Percentiles rank a stretch among this genome's conserved stretches.
Evolutionary conservation across 179 eudicot genomes (phyloP).

Genomic region (Spergularia azorica): DNA sequence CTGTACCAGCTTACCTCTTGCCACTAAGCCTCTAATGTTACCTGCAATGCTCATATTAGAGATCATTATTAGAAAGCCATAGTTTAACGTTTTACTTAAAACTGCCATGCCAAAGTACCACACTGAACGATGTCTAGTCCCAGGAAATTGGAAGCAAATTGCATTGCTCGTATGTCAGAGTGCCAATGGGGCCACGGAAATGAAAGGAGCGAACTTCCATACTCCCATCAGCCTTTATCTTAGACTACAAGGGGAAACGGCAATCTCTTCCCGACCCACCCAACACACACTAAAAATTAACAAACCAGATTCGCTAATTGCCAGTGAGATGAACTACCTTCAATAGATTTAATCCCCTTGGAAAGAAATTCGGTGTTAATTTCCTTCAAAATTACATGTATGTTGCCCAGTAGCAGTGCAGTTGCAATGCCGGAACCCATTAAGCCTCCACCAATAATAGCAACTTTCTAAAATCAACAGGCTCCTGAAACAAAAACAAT

Average conservation of each 20-base stretch:
- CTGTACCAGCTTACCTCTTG: constrained; percentile 60
- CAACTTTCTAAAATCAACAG: constrained; percentile 65
- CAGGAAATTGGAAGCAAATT: not conserved
- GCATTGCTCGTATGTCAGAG: not conserved
- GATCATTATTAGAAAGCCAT: not conserved
- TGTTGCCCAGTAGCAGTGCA: constrained; percentile 67
- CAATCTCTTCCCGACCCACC: too few relatives aligned
- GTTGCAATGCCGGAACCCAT: constrained; percentile 99
- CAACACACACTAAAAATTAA: not conserved
- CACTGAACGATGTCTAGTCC: not conserved
- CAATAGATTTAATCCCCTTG: constrained; percentile 63
- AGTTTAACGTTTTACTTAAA: not conserved
- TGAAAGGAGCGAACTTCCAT: not conserved
- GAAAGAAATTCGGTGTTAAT: constrained; percentile 70
- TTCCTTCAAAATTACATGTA: constrained; percentile 77
- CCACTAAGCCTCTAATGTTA: constrained; percentile 64
- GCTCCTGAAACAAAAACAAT: constrained; percentile 52
- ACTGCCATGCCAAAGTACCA: not conserved
- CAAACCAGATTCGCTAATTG: not conserved
- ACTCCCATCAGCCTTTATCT: not conserved
- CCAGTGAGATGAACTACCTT: constrained; percentile 48
- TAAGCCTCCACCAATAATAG: constrained; percentile 92
- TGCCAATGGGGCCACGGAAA: not conserved
- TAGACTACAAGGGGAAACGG: not conserved
- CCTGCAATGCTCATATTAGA: constrained; percentile 43